Evolutionary conservation across 2,329 filamentous ascomycete species (phyloP), one percentile per base, ranked within the genome.

Genomic region (Fusarium torreyae): DNA sequence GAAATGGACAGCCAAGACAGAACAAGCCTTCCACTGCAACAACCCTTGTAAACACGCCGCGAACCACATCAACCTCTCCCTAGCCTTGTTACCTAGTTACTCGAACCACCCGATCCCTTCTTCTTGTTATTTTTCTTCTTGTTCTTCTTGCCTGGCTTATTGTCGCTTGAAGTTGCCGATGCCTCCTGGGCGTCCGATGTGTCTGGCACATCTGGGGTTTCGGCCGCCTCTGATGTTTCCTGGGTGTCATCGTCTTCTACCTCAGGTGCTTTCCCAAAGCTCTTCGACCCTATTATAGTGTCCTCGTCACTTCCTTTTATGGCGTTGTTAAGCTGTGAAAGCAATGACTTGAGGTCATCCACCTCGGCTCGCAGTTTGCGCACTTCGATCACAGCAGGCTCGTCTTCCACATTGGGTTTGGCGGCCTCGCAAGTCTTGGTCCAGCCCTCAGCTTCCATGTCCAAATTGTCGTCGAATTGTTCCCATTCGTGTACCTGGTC

Each of bases 401-500:
- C 94, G 33, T 91, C 88, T 73, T 94, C 91, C 6, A 98, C 87
- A 77, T 98, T 94, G 1, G 94, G 92, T 77, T 89, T 92, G 22
- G 88, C 91, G n/a, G 84, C 81, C 51, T 89, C 85, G 4, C 97
- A 94, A 57, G 87, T 90, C 84, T 96, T 94, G 36, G 87, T 84
- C 96, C 96, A 99, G 0, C 92, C 93, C 65, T 95, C 92, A 1
- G 87, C 84, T 75, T 97, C 93, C 74, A 97, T 92, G 76, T 97
- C 92, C 20, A 95, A 77, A 53, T 92, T 87, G 8, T 84, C 84
- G 10, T 85, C 81, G 76, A 95, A 84, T 78, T 97, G 92, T 81
- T 99, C 96, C 96, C 96, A 99, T 77, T 98, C 95, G 76, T 98
- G 92, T 10, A 92, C 82, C 1, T 89, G 89, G 70, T 98, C 94